Percentiles rank a stretch among this genome's conserved stretches.
Conservation (phyloP, 345 rosid genomes). For the Pistacia vera region DNA sequence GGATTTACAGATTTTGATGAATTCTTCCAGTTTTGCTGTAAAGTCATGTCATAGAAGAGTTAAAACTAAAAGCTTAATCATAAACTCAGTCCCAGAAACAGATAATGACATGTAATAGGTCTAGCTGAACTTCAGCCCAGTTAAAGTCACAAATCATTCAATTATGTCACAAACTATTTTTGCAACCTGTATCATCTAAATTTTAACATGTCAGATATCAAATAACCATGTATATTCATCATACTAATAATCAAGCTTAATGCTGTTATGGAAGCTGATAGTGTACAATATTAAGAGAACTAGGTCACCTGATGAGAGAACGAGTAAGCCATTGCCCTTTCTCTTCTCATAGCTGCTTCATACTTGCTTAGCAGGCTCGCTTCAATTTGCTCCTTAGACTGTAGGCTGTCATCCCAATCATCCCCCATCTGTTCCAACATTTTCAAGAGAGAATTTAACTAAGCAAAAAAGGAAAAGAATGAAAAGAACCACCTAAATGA, state of each 20-base stretch:
- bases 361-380: constrained; percentile 74
- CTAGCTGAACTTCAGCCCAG: not conserved
- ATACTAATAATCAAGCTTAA: constrained; percentile 10
- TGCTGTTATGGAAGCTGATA: not conserved
- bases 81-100: not conserved
- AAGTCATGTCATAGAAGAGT: constrained; percentile 5
- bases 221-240: not conserved
- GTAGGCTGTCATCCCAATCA: constrained; percentile 89
- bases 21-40: constrained; percentile 88
- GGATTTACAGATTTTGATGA: constrained; percentile 56
- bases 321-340: constrained; percentile 87
- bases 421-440: constrained; percentile 70
- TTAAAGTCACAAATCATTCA: not conserved
- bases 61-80: constrained; percentile 15
- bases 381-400: constrained; percentile 92
- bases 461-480: not conserved
- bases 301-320: constrained; percentile 84
- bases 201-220: constrained; percentile 1
- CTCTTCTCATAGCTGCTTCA: constrained; percentile 96
- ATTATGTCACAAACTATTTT: not conserved
- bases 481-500: not conserved
- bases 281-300: not conserved
- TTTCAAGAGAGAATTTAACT: constrained; percentile 5
- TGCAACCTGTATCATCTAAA: not conserved
- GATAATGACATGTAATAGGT: not conserved